Evolutionary conservation across 805 yeast genomes (phyloP).

Genomic region (Sugiyamaella smithiae): DNA sequence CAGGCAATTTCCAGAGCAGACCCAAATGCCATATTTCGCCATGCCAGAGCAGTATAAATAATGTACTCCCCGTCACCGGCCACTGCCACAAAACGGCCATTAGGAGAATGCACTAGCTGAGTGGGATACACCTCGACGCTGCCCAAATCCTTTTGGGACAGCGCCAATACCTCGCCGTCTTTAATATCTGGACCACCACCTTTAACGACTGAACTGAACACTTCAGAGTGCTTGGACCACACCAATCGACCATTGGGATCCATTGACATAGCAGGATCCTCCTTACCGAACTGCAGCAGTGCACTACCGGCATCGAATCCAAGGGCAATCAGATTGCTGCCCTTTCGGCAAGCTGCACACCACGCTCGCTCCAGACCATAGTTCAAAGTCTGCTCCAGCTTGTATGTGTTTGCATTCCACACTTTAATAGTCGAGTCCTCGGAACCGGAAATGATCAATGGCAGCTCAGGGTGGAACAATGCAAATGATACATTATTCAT

Average conservation of each 20-base stretch:
- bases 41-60: conserved; percentile 92
- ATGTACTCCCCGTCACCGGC: conserved; percentile 98
- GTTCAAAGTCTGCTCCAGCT: conserved; percentile 86
- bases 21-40: conserved; percentile 96
- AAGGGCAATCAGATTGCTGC: conserved; percentile 75
- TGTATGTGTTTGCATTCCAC: conserved; percentile 94
- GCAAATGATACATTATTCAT: conserved; percentile 94
- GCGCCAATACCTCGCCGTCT: conserved; percentile 77
- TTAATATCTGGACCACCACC: conserved; percentile 62
- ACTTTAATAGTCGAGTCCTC: conserved; percentile 93
- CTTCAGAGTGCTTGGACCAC: conserved; percentile 88
- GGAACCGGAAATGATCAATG: conserved; percentile 90
- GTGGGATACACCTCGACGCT: conserved; percentile 90
- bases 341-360: conserved; percentile 80
- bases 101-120: conserved; percentile 85
- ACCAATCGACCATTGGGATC: conserved; percentile 89
- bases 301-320: conserved; percentile 95
- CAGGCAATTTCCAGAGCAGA: conserved; percentile 88
- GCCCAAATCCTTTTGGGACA: conserved; percentile 90
- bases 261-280: conserved; percentile 90
- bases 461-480: conserved; percentile 95
- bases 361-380: conserved; percentile 94
- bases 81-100: conserved; percentile 95
- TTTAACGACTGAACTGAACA: conserved; percentile 77
- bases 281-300: conserved; percentile 86